Evolutionary conservation across 192 early-diverging fungal genomes (phyloP), one percentile per base, ranked within the genome.

Genomic region (Paraglomus occultum): DNA sequence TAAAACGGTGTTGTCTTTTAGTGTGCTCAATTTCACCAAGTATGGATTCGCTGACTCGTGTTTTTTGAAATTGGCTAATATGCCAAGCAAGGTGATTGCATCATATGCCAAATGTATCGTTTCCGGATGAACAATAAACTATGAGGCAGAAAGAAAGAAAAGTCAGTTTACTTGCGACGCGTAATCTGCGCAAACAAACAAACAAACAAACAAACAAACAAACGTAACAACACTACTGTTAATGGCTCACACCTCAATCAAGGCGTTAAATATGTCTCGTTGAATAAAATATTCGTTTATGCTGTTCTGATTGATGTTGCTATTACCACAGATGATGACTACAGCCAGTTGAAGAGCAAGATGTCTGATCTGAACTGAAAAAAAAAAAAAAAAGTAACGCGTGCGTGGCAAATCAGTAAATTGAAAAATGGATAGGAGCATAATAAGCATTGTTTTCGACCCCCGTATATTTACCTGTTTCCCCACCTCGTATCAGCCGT

Each of bases 51-150:
- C 71, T 5, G 67, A 71, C 64, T 86, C 84, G 39, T 84, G 79
- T 46, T 84, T 86, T 70, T 86, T 86, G 66, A 84, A 86, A 65
- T 83, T 86, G 18, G 82, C 73, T 62, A 86, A 65, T n/a, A 86
- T 60, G 8, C 73, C 75, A 60, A 83, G 67, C 50, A 86, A 38
- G 48, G 78, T 75, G 39, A 82, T 71, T 8, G 78, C 69, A 51
- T 81, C 69, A 57, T 79, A 74, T 43, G 77, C 74, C 15, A 79
- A 44, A 23, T 78, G 62, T 1, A 63, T 59, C 17, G 70, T 76
- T 20, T 80, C 68, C 9, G 73, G 72, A 6, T 67, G 66, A 44
- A 73, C 58, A 46, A 85, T 74, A 17, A 85, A 61, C 78, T 83
- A 48, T 40, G 17, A 17, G 1, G 7, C 17, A 39, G 15, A 20